Percentiles rank a stretch among this genome's conserved stretches.
phyloP scores from a whole-genome alignment of 805 yeast species.

The Barnettozyma californica region DNA sequence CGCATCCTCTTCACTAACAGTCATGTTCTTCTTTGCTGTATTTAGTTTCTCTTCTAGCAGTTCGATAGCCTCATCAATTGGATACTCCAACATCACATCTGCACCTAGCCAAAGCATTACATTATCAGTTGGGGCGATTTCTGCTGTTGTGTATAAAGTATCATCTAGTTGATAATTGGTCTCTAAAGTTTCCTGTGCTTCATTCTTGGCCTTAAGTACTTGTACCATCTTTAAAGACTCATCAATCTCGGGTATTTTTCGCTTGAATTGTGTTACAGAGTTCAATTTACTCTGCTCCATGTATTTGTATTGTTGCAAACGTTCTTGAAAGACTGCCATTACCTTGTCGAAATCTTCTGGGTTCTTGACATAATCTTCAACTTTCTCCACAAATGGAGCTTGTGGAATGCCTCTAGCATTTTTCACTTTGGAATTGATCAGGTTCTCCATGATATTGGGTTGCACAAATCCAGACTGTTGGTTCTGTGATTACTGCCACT shows the following conservation, averaged over 20 bases:
- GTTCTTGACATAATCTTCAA: slow-evolving; percentile 65
- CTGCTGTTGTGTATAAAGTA: slow-evolving; percentile 83
- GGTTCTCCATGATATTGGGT: slow-evolving; percentile 16
- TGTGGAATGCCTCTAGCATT: slow-evolving; percentile 96
- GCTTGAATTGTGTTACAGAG: slow-evolving; percentile 40
- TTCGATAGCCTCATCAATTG: slow-evolving; percentile 78
- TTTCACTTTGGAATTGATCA: slow-evolving; percentile 22
- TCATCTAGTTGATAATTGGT: slow-evolving; percentile 92
- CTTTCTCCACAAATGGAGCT: slow-evolving; percentile 88
- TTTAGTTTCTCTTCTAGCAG: slow-evolving; percentile 57
- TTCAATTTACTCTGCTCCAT: slow-evolving; percentile 51
- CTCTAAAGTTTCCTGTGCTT: slow-evolving; percentile 40
- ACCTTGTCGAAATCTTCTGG: slow-evolving; percentile 66
- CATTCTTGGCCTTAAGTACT: slow-evolving; percentile 47
- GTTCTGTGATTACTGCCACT: no score
- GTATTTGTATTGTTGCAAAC: slow-evolving; percentile 83
- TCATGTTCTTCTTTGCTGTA: slow-evolving; percentile 54
- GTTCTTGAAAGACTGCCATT: slow-evolving; percentile 74
- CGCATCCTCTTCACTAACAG: slow-evolving; percentile 71
- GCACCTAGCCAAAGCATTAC: slow-evolving; percentile 98
- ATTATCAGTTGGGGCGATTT: slow-evolving; percentile 52
- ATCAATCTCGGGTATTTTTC: slow-evolving; percentile 86
- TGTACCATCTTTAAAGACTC: slow-evolving; percentile 75
- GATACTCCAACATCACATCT: slow-evolving; percentile 93
- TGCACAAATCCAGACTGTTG: no score